Percentiles rank a stretch among this genome's conserved stretches.
Evolutionary conservation across 768 basidiomycete species (phyloP).

Genomic region (Suillus cothurnatus): DNA sequence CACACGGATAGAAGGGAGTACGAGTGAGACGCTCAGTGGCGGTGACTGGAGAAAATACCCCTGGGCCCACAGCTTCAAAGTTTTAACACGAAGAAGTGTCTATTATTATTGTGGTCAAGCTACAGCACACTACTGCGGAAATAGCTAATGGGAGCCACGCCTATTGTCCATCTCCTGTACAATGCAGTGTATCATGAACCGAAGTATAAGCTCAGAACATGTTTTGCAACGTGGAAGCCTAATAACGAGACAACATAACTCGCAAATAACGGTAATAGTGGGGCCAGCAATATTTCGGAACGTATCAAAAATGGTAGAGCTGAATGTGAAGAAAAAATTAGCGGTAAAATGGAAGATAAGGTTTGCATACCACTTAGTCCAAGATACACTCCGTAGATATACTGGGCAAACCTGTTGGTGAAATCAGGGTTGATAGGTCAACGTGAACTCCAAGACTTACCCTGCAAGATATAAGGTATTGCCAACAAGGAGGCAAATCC

Average conservation of each 20-base stretch:
- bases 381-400: conserved; percentile 88
- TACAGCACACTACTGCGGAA: conserved; percentile 5
- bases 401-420: conserved; percentile 74
- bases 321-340: conserved; percentile 28
- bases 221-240: conserved; percentile 88
- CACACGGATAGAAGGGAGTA: conserved; percentile 9
- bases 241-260: conserved; percentile 85
- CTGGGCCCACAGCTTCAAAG: conserved; percentile 7
- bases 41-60: conserved; percentile 7
- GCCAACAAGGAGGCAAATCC: conserved; percentile 93
- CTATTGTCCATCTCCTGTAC: background rate
- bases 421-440: conserved; percentile 11
- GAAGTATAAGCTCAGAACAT: conserved; percentile 83
- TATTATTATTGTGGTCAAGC: conserved; percentile 6
- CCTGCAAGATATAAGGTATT: conserved; percentile 81
- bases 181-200: conserved; percentile 38
- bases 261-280: conserved; percentile 82
- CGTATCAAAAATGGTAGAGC: conserved; percentile 95
- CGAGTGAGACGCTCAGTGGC: conserved; percentile 11
- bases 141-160: background rate
- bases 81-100: background rate
- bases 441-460: conserved; percentile 36
- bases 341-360: conserved; percentile 17
- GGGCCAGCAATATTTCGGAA: conserved; percentile 87
- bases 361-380: conserved; percentile 69